phyloP scores from a whole-genome alignment of 805 yeast genomes.

The Yarrowia sp. region DNA sequence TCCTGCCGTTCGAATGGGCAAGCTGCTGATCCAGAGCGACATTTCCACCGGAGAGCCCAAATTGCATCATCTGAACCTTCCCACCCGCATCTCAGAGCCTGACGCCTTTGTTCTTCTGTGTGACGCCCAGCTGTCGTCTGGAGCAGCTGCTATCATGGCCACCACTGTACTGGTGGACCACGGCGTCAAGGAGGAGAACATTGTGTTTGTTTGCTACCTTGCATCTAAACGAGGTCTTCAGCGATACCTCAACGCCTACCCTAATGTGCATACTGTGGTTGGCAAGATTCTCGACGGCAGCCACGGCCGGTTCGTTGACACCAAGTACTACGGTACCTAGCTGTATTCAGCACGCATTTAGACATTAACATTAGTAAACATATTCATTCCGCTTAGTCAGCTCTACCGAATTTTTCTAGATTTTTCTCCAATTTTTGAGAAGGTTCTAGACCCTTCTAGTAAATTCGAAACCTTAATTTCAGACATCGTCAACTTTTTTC shows the following conservation, averaged over 20 bases:
- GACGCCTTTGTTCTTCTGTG: constrained; percentile 60
- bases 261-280: constrained; percentile 68
- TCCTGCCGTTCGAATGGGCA: constrained; percentile 78
- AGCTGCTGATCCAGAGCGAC: constrained; percentile 86
- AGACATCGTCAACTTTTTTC: constrained; percentile 4
- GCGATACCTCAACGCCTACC: constrained; percentile 76
- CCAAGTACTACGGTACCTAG: constrained; percentile 75
- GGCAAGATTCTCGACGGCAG: constrained; percentile 57
- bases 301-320: constrained; percentile 67
- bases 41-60: constrained; percentile 92
- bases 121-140: constrained; percentile 89
- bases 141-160: constrained; percentile 96
- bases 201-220: constrained; percentile 71
- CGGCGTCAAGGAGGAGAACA: constrained; percentile 65
- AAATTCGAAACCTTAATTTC: constrained; percentile 4
- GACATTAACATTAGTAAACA: constrained; percentile 12
- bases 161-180: constrained; percentile 86
- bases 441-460: constrained; percentile 23
- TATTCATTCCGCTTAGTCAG: not conserved
- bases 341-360: constrained; percentile 3
- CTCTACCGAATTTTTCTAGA: no score
- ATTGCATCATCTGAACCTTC: constrained; percentile 80
- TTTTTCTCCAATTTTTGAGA: not conserved
- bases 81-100: constrained; percentile 51
- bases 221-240: constrained; percentile 82